Percentiles rank a stretch among this genome's conserved stretches.
These are phyloP conservation scores for Yamadazyma aaseri DNA, from an alignment of 1,139 yeast genomes.

Conservation along the genomic window DNA sequence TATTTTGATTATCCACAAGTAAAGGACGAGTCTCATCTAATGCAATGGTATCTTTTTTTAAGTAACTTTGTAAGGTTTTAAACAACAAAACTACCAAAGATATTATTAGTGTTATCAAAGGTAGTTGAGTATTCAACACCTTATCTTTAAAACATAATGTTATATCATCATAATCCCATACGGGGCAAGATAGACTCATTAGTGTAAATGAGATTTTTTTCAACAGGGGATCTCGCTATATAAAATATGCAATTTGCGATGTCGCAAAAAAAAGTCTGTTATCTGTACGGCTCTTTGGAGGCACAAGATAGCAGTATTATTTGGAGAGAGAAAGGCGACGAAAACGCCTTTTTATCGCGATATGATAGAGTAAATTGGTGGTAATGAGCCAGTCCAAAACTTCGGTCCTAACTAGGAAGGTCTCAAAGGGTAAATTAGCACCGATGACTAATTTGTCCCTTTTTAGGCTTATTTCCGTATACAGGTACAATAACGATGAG, in stretches of 20 bases:
- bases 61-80: slow-evolving; percentile 17
- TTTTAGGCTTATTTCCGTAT: no score
- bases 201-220: background rate
- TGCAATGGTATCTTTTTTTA: slow-evolving; percentile 16
- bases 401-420: no score
- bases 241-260: background rate
- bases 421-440: no score
- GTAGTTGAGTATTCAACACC: slow-evolving; percentile 32
- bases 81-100: slow-evolving; percentile 29
- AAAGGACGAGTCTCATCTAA: slow-evolving; percentile 22
- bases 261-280: slow-evolving; percentile 1
- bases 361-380: no score
- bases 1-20: slow-evolving; percentile 22
- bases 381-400: no score
- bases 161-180: slow-evolving; percentile 48
- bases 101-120: slow-evolving; percentile 29
- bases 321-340: no score
- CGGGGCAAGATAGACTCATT: slow-evolving; percentile 18
- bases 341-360: no score
- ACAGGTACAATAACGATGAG: no score
- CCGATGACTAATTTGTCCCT: no score
- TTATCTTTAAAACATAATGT: slow-evolving; percentile 44
- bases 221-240: slow-evolving; percentile 2
- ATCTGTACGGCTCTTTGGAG: slow-evolving; percentile 6
- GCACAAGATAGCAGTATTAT: no score